These are phyloP conservation scores for Penicillium sp. DNA, from an alignment of 2,329 filamentous ascomycete species.

Conservation along the genomic window DNA sequence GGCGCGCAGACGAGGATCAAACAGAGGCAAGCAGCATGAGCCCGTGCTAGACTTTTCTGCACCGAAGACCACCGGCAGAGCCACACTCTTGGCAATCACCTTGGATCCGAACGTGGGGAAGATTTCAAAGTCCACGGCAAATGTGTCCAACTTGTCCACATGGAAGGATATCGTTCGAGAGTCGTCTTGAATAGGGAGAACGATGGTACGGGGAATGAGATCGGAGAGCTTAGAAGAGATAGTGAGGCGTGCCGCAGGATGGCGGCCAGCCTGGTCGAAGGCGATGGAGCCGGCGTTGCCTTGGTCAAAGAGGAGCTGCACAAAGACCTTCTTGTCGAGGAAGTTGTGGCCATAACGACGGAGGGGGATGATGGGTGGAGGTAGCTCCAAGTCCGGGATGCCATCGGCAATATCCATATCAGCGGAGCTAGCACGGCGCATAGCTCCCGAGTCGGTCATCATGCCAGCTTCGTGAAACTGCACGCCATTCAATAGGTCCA, in stretches of 20 bases:
- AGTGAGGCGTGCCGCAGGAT: conserved; percentile 89
- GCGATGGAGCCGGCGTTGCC: conserved; percentile 68
- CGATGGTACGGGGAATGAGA: conserved; percentile 92
- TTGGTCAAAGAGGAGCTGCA: conserved; percentile 87
- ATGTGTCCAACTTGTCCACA: conserved; percentile 88
- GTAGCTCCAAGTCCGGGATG: conserved; percentile 87
- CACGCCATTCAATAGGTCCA: conserved; percentile 39
- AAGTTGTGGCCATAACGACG: conserved; percentile 97
- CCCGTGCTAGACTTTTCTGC: conserved; percentile 73
- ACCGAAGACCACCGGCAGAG: conserved; percentile 82
- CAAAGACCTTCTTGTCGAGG: conserved; percentile 93
- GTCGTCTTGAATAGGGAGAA: conserved; percentile 94
- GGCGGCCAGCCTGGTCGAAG: conserved; percentile 98
- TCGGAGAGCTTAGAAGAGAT: conserved; percentile 97
- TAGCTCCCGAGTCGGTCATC: conserved; percentile 29
- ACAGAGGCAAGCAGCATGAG: conserved; percentile 81
- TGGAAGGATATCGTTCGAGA: conserved; percentile 93
- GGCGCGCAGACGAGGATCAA: conserved; percentile 85
- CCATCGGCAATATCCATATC: conserved; percentile 74
- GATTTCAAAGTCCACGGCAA: conserved; percentile 95
- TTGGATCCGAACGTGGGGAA: conserved; percentile 97
- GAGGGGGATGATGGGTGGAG: conserved; percentile 92
- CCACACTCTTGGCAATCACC: conserved; percentile 93
- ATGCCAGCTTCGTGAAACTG: conserved; percentile 31
- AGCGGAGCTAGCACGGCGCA: conserved; percentile 54